Conservation (phyloP, 2,329 filamentous ascomycete species). For the Xylaria multiplex region DNA sequence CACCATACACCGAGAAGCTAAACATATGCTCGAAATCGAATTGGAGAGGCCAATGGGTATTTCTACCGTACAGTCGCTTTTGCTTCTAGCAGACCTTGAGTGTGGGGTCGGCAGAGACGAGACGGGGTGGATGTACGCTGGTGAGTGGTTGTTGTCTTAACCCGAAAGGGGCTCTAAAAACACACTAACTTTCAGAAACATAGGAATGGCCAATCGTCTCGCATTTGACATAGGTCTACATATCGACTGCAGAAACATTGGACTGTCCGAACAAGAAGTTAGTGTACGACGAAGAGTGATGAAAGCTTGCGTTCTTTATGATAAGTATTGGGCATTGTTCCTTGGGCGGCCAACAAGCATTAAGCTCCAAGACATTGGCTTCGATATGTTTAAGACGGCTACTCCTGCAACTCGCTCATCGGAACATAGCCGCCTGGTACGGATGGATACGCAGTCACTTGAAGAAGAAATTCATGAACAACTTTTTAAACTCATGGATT, state of each 20-base stretch:
- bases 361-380: constrained; percentile 27
- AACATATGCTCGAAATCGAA: constrained; percentile 35
- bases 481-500: constrained; percentile 32
- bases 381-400: constrained; percentile 12
- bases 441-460: background rate
- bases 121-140: constrained; percentile 36
- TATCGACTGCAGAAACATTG: constrained; percentile 23
- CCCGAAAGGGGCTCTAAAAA: background rate
- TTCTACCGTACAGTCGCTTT: constrained; percentile 33
- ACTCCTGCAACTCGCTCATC: background rate
- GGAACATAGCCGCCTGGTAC: background rate
- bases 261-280: constrained; percentile 30
- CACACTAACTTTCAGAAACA: constrained; percentile 9
- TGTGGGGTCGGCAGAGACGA: constrained; percentile 36
- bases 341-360: constrained; percentile 33
- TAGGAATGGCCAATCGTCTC: constrained; percentile 38
- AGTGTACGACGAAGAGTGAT: constrained; percentile 33
- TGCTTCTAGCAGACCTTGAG: constrained; percentile 38
- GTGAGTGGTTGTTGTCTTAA: constrained; percentile 22
- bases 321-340: constrained; percentile 37
- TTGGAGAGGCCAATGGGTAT: constrained; percentile 34
- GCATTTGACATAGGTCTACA: constrained; percentile 36
- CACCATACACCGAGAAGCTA: constrained; percentile 36
- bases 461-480: constrained; percentile 37
- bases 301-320: constrained; percentile 36